A percentile compares a stretch with the other conserved stretches of the same genome.
These are phyloP conservation scores for Areca catechu DNA, from an alignment of 176 grass and related monocot species.

Conservation along the genomic window DNA sequence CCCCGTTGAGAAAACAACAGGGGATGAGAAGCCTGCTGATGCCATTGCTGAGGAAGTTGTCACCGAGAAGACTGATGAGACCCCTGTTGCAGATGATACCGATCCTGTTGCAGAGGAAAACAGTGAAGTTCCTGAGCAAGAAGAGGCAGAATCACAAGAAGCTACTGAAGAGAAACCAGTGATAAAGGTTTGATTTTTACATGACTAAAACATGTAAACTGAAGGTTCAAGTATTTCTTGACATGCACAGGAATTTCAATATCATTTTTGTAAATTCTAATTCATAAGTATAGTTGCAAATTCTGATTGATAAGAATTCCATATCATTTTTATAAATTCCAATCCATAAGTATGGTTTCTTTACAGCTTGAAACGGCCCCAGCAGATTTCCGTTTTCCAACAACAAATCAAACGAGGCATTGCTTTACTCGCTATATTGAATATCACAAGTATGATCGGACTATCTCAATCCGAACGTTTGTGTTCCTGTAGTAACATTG, in stretches of 20 bases:
- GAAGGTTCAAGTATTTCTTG: too few species aligned
- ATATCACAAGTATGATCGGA: constrained; percentile 59
- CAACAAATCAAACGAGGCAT: constrained; percentile 84
- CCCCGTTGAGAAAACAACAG: constrained; percentile 24
- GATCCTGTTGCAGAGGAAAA: constrained; percentile 28
- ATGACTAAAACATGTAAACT: not conserved
- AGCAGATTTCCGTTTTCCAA: constrained; percentile 84
- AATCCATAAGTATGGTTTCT: not conserved
- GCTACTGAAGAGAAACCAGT: constrained; percentile 37
- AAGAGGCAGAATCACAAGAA: constrained; percentile 3
- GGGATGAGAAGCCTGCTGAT: constrained; percentile 31
- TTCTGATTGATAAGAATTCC: too few species aligned
- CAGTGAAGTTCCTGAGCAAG: constrained; percentile 27
- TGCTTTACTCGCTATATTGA: constrained; percentile 88
- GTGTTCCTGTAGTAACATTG: too few species aligned
- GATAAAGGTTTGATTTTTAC: constrained; percentile 47
- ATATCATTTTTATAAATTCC: not conserved
- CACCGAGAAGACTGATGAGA: constrained; percentile 8
- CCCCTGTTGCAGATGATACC: constrained; percentile 23
- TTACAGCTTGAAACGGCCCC: constrained; percentile 74
- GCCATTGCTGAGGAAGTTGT: constrained; percentile 3
- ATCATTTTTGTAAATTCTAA: too few species aligned
- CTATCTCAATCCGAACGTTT: not conserved
- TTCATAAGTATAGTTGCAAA: too few species aligned
- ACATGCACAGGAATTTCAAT: too few species aligned